A percentile compares a stretch with the other conserved stretches of the same genome.
phyloP scores from a whole-genome alignment of 192 early-diverging fungal genomes.

The Coemansia sp. region DNA sequence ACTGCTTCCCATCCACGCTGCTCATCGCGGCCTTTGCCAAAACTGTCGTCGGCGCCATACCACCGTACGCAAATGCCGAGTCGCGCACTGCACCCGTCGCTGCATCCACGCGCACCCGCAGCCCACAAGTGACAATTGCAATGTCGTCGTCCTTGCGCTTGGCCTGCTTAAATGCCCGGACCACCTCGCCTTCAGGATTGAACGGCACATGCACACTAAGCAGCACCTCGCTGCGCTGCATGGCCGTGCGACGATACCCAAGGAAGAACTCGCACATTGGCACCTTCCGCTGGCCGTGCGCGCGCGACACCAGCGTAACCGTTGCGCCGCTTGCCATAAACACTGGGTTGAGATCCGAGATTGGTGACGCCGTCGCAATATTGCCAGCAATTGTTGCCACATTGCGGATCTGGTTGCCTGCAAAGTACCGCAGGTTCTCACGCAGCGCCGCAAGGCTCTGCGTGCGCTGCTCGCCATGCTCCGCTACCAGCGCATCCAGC shows the following conservation, averaged over 20 bases:
- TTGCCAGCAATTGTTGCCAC: constrained; percentile 84
- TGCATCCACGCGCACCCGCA: constrained; percentile 58
- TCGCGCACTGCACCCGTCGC: constrained; percentile 53
- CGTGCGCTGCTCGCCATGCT: constrained; percentile 40
- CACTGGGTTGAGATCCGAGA: constrained; percentile 86
- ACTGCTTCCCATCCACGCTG: constrained; percentile 55
- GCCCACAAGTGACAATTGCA: constrained; percentile 79
- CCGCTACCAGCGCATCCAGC: constrained; percentile 11
- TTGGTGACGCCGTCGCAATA: constrained; percentile 84
- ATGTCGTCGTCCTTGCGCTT: constrained; percentile 88
- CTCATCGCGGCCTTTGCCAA: constrained; percentile 55
- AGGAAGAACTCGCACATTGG: constrained; percentile 73
- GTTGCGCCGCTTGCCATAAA: constrained; percentile 66
- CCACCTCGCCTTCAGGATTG: constrained; percentile 57
- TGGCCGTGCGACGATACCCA: constrained; percentile 77
- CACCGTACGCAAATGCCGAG: constrained; percentile 72
- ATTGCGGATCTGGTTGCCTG: constrained; percentile 83
- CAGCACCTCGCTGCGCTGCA: constrained; percentile 65
- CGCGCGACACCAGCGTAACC: constrained; percentile 47
- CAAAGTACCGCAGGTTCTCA: constrained; percentile 76
- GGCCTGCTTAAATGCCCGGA: constrained; percentile 81
- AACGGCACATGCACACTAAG: constrained; percentile 68
- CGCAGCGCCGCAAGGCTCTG: constrained; percentile 66
- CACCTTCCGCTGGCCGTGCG: constrained; percentile 52
- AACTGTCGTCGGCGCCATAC: constrained; percentile 69